Percentiles rank a stretch among this genome's conserved stretches.
phyloP scores from a whole-genome alignment of 805 yeast genomes.

The Blastobotrys muscicola region DNA sequence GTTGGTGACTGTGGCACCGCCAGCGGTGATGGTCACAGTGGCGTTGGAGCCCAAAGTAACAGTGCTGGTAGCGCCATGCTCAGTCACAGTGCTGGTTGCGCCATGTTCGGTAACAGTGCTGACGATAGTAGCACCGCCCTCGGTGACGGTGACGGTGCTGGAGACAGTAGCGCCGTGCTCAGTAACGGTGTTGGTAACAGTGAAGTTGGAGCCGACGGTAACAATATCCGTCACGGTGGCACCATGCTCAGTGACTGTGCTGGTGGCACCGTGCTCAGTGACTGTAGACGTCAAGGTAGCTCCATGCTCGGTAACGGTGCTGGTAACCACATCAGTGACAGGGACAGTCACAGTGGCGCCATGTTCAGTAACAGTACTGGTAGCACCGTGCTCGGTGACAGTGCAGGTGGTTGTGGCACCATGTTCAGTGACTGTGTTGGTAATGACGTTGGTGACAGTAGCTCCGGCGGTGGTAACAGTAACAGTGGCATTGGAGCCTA shows the following conservation, averaged over 20 bases:
- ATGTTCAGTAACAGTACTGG: slow-evolving; percentile 3
- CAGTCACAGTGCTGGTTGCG: slow-evolving; percentile 8
- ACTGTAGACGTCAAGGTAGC: slow-evolving; percentile 3
- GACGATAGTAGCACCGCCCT: slow-evolving; percentile 6
- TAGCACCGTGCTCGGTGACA: slow-evolving; percentile 4
- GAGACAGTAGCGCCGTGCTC: slow-evolving; percentile 6
- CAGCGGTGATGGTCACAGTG: slow-evolving; percentile 5
- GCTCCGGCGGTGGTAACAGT: slow-evolving; percentile 9
- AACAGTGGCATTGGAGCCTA: slow-evolving; percentile 2
- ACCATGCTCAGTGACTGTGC: slow-evolving; percentile 3
- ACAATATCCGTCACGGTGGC: neutral
- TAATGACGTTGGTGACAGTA: slow-evolving; percentile 6
- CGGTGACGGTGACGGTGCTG: slow-evolving; percentile 8
- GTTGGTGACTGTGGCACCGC: slow-evolving; percentile 13
- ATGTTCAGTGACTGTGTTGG: slow-evolving; percentile 6
- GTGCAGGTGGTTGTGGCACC: slow-evolving; percentile 3
- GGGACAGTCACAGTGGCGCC: slow-evolving; percentile 9
- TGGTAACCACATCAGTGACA: slow-evolving; percentile 6
- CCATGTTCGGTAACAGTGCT: slow-evolving; percentile 5
- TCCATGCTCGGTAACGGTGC: slow-evolving; percentile 5
- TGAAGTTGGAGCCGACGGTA: neutral
- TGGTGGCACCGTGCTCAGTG: slow-evolving; percentile 4
- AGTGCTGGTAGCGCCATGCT: slow-evolving; percentile 14
- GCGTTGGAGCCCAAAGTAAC: slow-evolving; percentile 1
- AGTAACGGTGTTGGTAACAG: slow-evolving; percentile 7